Evolutionary conservation across 805 yeast genomes (phyloP).

Genomic region (Yarrowia sp.): DNA sequence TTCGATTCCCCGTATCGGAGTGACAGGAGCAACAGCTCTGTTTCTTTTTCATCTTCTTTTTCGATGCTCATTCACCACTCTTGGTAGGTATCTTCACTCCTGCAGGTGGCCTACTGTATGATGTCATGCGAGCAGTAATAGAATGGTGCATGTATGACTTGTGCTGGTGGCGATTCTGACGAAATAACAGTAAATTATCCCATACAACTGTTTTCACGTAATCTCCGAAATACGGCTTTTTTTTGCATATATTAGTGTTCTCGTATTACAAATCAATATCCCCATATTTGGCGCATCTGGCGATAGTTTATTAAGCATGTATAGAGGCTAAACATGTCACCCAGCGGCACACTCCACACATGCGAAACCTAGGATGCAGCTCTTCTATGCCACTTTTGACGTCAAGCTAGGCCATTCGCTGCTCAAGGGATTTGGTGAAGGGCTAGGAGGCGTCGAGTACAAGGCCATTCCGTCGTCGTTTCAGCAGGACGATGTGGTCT

Average conservation of each 20-base stretch:
- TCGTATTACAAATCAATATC: background rate
- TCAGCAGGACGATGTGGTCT: constrained; percentile 15
- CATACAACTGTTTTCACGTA: no score
- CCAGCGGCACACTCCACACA: background rate
- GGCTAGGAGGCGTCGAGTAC: constrained; percentile 10
- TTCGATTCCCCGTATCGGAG: constrained; percentile 25
- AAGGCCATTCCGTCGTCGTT: constrained; percentile 21
- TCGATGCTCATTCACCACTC: background rate
- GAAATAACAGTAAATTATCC: no score
- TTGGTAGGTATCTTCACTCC: background rate
- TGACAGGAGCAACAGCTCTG: background rate
- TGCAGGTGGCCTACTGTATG: background rate
- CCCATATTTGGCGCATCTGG: background rate
- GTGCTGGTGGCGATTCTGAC: no score
- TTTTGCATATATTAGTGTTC: no score
- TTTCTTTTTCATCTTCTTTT: background rate
- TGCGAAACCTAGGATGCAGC: constrained; percentile 8
- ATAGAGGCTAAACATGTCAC: background rate
- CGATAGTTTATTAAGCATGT: background rate
- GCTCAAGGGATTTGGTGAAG: background rate
- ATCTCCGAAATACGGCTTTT: no score
- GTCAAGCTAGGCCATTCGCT: constrained; percentile 21
- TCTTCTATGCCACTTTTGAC: constrained; percentile 23
- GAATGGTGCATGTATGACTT: no score
- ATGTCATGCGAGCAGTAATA: background rate